Percentiles rank a stretch among this genome's conserved stretches.
These are phyloP conservation scores for Yamadazyma kanchanaburiensis DNA, from an alignment of 1,139 yeast species.

Conservation along the genomic window DNA sequence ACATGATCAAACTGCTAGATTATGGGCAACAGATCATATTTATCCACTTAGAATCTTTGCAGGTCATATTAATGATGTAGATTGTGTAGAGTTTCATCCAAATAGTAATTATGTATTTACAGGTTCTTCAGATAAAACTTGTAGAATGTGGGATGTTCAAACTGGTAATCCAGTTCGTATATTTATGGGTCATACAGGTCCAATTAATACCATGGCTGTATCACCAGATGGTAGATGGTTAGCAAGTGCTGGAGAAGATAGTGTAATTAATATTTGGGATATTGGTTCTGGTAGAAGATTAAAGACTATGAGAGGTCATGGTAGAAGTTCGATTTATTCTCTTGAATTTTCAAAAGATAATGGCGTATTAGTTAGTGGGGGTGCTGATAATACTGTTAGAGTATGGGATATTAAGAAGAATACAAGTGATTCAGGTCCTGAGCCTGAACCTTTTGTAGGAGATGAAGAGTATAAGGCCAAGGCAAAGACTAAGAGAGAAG, in stretches of 20 bases:
- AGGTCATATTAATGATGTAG: slow-evolving; percentile 96
- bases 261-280: slow-evolving; percentile 89
- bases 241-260: slow-evolving; percentile 94
- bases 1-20: slow-evolving; percentile 94
- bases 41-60: slow-evolving; percentile 95
- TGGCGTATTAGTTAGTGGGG: slow-evolving; percentile 84
- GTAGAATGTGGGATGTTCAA: slow-evolving; percentile 97
- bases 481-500: slow-evolving; percentile 50
- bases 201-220: slow-evolving; percentile 80
- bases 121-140: slow-evolving; percentile 92
- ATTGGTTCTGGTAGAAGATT: slow-evolving; percentile 85
- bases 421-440: slow-evolving; percentile 76
- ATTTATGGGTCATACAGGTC: slow-evolving; percentile 92
- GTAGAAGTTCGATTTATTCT: slow-evolving; percentile 81
- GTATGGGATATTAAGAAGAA: slow-evolving; percentile 94
- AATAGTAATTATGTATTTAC: slow-evolving; percentile 92
- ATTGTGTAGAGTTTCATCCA: slow-evolving; percentile 93
- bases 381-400: slow-evolving; percentile 88
- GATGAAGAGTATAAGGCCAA: slow-evolving; percentile 11
- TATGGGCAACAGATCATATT: slow-evolving; percentile 98
- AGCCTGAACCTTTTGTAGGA: slow-evolving; percentile 65
- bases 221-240: slow-evolving; percentile 97
- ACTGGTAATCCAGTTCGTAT: slow-evolving; percentile 88
- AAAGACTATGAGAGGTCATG: slow-evolving; percentile 88
- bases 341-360: slow-evolving; percentile 86